A percentile compares a stretch with the other conserved stretches of the same genome.
phyloP scores from a whole-genome alignment of 2,329 filamentous ascomycete species.

The Biscogniauxia mediterranea region DNA sequence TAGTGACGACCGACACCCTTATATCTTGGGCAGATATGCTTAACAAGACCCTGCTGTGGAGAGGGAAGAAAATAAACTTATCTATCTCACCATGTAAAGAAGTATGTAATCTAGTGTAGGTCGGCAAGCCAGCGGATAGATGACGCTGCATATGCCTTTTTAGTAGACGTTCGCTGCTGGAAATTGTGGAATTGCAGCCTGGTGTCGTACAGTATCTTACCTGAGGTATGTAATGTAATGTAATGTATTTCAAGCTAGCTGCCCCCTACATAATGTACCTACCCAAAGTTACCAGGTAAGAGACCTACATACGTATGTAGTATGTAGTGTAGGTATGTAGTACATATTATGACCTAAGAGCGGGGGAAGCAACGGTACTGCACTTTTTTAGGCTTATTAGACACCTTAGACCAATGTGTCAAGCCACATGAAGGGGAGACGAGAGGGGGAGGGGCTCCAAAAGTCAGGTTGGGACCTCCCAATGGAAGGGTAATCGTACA shows the following conservation, averaged over 20 bases:
- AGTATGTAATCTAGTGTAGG: background rate
- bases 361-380: background rate
- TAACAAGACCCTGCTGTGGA: background rate
- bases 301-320: too few species aligned
- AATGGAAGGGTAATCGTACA: background rate
- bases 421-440: constrained; percentile 1
- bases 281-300: too few species aligned
- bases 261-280: background rate
- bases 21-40: background rate
- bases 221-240: background rate
- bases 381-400: background rate
- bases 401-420: background rate
- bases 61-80: background rate
- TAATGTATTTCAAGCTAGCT: background rate
- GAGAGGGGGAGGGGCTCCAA: background rate
- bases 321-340: too few species aligned
- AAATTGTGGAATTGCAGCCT: background rate
- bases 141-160: background rate
- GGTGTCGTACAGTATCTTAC: background rate
- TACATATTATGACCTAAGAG: background rate
- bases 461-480: background rate
- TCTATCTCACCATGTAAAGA: background rate
- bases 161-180: background rate
- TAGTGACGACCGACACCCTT: background rate
- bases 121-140: background rate